Base-by-base conservation (phyloP, 352 stramenopile species). In the Phytophthora citricola region DNA sequence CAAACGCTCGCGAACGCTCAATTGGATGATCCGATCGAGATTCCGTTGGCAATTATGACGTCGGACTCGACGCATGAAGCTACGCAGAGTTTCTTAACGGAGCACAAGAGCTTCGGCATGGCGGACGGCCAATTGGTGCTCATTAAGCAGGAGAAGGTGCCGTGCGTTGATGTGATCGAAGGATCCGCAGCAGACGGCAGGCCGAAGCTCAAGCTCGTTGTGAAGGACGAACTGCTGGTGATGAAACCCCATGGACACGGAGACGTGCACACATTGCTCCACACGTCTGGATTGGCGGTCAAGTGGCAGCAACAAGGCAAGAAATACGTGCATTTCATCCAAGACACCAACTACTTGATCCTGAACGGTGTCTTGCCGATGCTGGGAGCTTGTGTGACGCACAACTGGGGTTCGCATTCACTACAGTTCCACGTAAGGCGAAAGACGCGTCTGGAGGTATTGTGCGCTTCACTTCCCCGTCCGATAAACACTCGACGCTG, bases 171-270 rank as follows among this genome's bases (percentile, higher is more conserved):
- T 26, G 66, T 83, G 15, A 66, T 79, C 9, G 65, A 73, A 29
- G 61, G 49, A 24, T 71, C 61, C 44, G 58, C 34, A 0, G 45
- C 38, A 15, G 55, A 53, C 15, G 26, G 46, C 29, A 62, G 60
- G 39, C 83, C 90, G 24, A 83, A 89, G 65, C 90, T 93, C 5
- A 76, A 83, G 39, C 76, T 99, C 31, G 93, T 85, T 26, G 73
- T 92, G 29, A 63, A 69, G 22, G 45, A 69, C 4, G 46, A 51
- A 6, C 79, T 93, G 31, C 32, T 88, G 12, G 54, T 97, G 66
- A 98, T 97, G 61, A 99, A 99, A 75, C 98, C 98, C 0, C 97
- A 99, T 66, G 98, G 98, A 36, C 98, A 99, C 65, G 97, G 98
- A 32, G 98, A 99, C 76, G 97, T 99, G 24, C 98, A 99, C 78